These are phyloP conservation scores for Beta lomatogona DNA, from an alignment of 179 eudicot genomes.

Conservation along the genomic window DNA sequence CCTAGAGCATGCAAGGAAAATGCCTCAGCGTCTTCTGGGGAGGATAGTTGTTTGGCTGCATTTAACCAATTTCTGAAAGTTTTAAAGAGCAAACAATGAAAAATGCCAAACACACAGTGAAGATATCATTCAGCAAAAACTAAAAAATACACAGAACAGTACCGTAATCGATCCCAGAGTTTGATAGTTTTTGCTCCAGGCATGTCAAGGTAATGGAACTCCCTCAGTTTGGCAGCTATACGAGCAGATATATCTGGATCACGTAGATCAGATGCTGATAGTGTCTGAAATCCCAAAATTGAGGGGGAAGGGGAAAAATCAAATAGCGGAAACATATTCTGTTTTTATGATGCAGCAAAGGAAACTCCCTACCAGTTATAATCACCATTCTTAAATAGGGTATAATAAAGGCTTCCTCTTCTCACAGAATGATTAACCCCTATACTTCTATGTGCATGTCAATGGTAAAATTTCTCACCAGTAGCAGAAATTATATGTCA, in stretches of 20 bases:
- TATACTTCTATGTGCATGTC: not conserved
- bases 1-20: constrained; percentile 35
- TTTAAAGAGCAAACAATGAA: constrained; percentile 13
- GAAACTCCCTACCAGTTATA: not conserved
- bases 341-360: not conserved
- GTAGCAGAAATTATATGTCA: no score
- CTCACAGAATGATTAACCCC: not conserved
- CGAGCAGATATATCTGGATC: constrained; percentile 74
- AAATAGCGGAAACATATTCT: constrained; percentile 6
- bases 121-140: not conserved
- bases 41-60: constrained; percentile 35
- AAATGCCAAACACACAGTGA: not conserved
- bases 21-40: constrained; percentile 37
- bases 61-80: constrained; percentile 43
- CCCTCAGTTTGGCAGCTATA: constrained; percentile 86
- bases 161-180: constrained; percentile 84
- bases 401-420: not conserved
- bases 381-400: not conserved
- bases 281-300: constrained; percentile 53
- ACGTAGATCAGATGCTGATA: constrained; percentile 78
- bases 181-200: constrained; percentile 70
- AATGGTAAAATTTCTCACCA: not conserved
- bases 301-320: not conserved
- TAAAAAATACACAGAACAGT: constrained; percentile 19
- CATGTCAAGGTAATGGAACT: constrained; percentile 80